Evolutionary conservation across 2,329 filamentous ascomycete species (phyloP).

Genomic region (Diaporthe ilicicola): DNA sequence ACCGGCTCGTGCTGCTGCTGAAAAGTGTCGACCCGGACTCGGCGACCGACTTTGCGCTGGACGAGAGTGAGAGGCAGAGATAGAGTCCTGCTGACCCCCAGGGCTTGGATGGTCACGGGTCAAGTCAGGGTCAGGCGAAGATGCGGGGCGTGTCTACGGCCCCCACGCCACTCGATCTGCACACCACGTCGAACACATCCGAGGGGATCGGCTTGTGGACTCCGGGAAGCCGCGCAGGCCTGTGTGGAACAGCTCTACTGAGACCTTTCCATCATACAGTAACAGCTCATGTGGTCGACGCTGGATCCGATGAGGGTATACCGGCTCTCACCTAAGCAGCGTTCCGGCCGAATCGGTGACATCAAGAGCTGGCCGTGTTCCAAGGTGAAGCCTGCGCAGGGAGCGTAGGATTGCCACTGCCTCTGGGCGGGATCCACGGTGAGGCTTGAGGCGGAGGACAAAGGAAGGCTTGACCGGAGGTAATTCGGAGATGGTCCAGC

Average conservation of each 20-base stretch:
- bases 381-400: neutral
- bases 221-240: neutral
- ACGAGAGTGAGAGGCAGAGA: slow-evolving; percentile 38
- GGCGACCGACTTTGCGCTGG: slow-evolving; percentile 45
- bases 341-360: neutral
- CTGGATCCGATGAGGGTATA: neutral
- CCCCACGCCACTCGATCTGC: neutral
- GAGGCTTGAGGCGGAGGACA: neutral
- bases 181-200: neutral
- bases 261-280: neutral
- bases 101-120: neutral
- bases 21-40: slow-evolving; percentile 60
- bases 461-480: neutral
- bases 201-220: neutral
- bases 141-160: neutral
- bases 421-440: neutral
- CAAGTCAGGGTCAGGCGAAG: neutral
- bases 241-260: neutral
- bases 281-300: neutral
- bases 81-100: slow-evolving; percentile 7
- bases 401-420: neutral
- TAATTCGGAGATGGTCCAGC: neutral
- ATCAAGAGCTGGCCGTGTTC: neutral
- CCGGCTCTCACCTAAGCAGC: neutral
- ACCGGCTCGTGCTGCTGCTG: slow-evolving; percentile 83